Evolutionary conservation across 352 stramenopile species (phyloP), one percentile per base, ranked within the genome.

Genomic region (Phytopythium chamaehyphon): DNA sequence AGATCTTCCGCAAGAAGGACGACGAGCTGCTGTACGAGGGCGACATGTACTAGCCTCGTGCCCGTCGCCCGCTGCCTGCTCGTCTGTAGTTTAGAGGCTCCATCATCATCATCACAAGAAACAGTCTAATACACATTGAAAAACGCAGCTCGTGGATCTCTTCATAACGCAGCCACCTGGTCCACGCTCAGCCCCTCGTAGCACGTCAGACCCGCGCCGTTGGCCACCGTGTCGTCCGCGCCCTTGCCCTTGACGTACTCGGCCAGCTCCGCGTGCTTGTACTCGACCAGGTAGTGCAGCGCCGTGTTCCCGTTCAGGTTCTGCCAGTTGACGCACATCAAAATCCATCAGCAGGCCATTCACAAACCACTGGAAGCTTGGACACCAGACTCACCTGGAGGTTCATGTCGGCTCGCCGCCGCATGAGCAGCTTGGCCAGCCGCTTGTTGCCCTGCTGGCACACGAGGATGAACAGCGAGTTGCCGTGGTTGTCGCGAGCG

Each of bases 391-490:
- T 15, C 23, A 83, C 76, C 76, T 86, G 89, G 23, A 87, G 58
- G 73, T 98, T 98, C 52, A 98, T 91, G 51, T 98, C 75, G 19
- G 92, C 94, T 24, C 82, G 92, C 10, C 92, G 86, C 1, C 95
- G 74, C 61, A 98, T 69, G 19, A 98, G 66, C 49, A 98, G 95
- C 77, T 98, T 99, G 51, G 75, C 75, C 24, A 98, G 76, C 26
- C 92, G 90, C 68, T 98, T 98, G 73, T 93, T 96, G 40, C 93
- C 96, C 71, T 98, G 83, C 61, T 98, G 95, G 44, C 77, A 97
- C 50, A 93, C 89, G 36, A 98, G 82, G 26, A 98, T 88, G 48
- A 98, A 93, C 3, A 99, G 84, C 42, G 93, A 91, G 64, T 98
- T 99, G 56, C 94, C 96, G 55, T 97, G 83, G 45, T 97, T 84